These are phyloP conservation scores for Spathaspora girioi DNA, from an alignment of 805 yeast species.

Conservation along the genomic window DNA sequence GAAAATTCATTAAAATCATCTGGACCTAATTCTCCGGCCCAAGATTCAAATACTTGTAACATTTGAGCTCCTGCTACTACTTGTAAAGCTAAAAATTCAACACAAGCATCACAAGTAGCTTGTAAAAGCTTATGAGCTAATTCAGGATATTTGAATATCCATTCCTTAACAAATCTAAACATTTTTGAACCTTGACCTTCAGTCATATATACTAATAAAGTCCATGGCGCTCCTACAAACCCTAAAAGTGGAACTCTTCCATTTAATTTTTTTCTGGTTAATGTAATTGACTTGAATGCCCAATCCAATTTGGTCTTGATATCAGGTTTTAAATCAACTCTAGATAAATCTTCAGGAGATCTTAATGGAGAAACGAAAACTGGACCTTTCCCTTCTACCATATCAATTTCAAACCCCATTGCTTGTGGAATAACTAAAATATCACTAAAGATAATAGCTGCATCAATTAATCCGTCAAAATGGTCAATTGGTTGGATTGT, in stretches of 20 bases:
- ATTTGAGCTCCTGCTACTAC: slow-evolving; percentile 98
- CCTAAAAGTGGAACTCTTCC: slow-evolving; percentile 95
- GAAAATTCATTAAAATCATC: slow-evolving; percentile 84
- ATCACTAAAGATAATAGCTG: slow-evolving; percentile 95
- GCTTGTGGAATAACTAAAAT: slow-evolving; percentile 97
- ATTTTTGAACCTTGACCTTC: slow-evolving; percentile 96
- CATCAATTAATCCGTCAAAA: slow-evolving; percentile 85
- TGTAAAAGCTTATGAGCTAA: slow-evolving; percentile 69
- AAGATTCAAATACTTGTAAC: slow-evolving; percentile 93
- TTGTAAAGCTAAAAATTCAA: slow-evolving; percentile 91
- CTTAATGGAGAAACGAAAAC: slow-evolving; percentile 87
- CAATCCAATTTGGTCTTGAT: slow-evolving; percentile 78
- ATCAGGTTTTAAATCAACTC: slow-evolving; percentile 61
- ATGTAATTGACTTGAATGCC: slow-evolving; percentile 91
- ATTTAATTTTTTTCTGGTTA: slow-evolving; percentile 78
- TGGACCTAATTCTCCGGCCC: slow-evolving; percentile 97
- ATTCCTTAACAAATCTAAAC: slow-evolving; percentile 86
- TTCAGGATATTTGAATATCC: slow-evolving; percentile 81
- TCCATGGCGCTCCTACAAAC: slow-evolving; percentile 98
- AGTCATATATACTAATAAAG: slow-evolving; percentile 91
- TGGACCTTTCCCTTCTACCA: slow-evolving; percentile 95
- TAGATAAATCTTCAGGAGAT: slow-evolving; percentile 60
- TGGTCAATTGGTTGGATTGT: slow-evolving; percentile 95
- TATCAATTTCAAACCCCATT: slow-evolving; percentile 91
- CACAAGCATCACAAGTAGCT: slow-evolving; percentile 79